These are phyloP conservation scores for Handroanthus guayacan DNA, from an alignment of 257 asterid species.

Conservation along the genomic window DNA sequence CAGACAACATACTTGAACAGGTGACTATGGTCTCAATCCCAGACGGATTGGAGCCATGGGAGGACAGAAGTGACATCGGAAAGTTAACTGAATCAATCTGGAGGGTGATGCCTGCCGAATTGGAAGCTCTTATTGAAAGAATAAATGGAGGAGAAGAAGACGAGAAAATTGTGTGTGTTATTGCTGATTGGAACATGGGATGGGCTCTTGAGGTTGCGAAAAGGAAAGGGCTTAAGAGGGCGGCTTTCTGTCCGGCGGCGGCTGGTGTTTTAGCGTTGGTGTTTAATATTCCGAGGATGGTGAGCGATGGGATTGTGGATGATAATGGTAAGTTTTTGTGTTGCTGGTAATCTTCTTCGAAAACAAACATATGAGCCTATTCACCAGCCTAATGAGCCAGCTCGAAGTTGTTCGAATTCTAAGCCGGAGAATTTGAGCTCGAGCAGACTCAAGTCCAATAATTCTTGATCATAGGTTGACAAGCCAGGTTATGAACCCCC, in stretches of 20 bases:
- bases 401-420: too few relatives aligned
- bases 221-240: conserved; percentile 49
- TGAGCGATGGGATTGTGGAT: conserved; percentile 60
- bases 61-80: conserved; percentile 58
- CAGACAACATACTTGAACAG: conserved; percentile 29
- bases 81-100: conserved; percentile 38
- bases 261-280: conserved; percentile 46
- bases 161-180: conserved; percentile 49
- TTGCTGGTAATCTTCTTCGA: too few relatives aligned
- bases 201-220: conserved; percentile 58
- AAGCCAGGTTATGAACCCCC: too few relatives aligned
- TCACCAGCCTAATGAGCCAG: too few relatives aligned
- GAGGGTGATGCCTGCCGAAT: conserved; percentile 52
- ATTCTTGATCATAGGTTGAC: too few relatives aligned
- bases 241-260: conserved; percentile 54
- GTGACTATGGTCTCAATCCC: conserved; percentile 58
- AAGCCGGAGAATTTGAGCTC: too few relatives aligned
- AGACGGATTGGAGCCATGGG: conserved; percentile 66
- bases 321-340: conserved; percentile 43
- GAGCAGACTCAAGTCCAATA: too few relatives aligned
- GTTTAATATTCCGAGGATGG: conserved; percentile 40
- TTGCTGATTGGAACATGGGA: conserved; percentile 55
- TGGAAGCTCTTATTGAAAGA: conserved; percentile 48
- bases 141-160: conserved; percentile 34
- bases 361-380: too few relatives aligned